Percentiles rank a stretch among this genome's conserved stretches.
These are phyloP conservation scores for Ehretia macrophylla DNA, from an alignment of 257 asterid species.

Conservation along the genomic window DNA sequence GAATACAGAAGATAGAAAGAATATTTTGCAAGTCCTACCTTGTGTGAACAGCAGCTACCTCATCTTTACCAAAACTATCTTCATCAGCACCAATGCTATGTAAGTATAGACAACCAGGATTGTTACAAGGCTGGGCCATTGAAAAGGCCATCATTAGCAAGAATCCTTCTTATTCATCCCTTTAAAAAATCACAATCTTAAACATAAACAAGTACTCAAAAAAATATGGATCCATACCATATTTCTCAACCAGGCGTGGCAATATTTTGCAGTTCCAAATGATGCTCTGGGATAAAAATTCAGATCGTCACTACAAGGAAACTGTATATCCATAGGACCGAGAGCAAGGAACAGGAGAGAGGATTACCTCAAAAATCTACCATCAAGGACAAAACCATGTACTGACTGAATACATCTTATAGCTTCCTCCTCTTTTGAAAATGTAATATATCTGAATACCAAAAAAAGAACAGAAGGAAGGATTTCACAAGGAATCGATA, in stretches of 20 bases:
- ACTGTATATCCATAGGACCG: not conserved
- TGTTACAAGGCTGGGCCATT: conserved; percentile 83
- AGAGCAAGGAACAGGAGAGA: conserved; percentile 14
- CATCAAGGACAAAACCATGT: conserved; percentile 86
- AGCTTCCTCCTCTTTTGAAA: conserved; percentile 90
- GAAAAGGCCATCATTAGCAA: conserved; percentile 20
- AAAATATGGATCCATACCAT: conserved; percentile 40
- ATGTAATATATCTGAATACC: conserved; percentile 74
- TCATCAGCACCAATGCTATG: conserved; percentile 88
- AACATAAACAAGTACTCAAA: not conserved
- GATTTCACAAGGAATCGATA: not conserved
- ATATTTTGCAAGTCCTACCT: conserved; percentile 42
- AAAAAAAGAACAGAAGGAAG: conserved; percentile 4
- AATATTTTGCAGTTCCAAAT: conserved; percentile 97
- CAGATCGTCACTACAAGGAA: conserved; percentile 8
- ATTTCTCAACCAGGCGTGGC: conserved; percentile 96
- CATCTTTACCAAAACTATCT: conserved; percentile 95
- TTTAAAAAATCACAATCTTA: not conserved
- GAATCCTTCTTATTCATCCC: not conserved
- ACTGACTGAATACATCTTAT: conserved; percentile 82
- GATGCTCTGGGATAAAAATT: conserved; percentile 67
- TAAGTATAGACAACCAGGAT: conserved; percentile 83
- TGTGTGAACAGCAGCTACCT: conserved; percentile 91
- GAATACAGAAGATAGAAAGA: not conserved
- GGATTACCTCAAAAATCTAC: conserved; percentile 75